phyloP scores from a whole-genome alignment of 345 rosid genomes.

The Theobroma cacao region DNA sequence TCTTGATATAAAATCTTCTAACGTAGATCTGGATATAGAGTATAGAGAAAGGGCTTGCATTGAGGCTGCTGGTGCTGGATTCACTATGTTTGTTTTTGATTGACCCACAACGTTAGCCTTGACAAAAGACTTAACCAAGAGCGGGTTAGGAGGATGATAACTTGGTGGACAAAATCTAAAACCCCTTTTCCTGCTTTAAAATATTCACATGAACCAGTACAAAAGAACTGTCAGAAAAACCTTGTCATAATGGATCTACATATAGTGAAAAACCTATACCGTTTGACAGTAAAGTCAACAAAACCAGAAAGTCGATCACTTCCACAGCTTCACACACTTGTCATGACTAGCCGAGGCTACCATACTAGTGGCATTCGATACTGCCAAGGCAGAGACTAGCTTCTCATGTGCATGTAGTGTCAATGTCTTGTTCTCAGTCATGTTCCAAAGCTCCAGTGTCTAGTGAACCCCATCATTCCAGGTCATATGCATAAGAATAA shows the following conservation, averaged over 20 bases:
- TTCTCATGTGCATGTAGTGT: constrained; percentile 32
- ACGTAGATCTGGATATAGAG: background rate
- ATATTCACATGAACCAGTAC: constrained; percentile 4
- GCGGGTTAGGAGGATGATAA: constrained; percentile 2
- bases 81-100: background rate
- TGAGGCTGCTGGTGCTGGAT: background rate
- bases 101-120: background rate
- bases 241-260: background rate
- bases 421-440: constrained; percentile 29
- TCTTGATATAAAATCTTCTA: background rate
- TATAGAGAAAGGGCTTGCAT: background rate
- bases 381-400: constrained; percentile 34
- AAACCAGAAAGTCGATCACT: constrained; percentile 9
- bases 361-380: constrained; percentile 20
- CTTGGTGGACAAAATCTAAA: constrained; percentile 1
- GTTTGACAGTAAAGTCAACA: background rate
- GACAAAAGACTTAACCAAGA: background rate
- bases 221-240: constrained; percentile 13
- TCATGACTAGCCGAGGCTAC: constrained; percentile 34
- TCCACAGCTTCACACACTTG: constrained; percentile 35
- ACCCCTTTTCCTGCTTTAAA: constrained; percentile 5
- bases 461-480: background rate
- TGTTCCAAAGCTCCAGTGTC: constrained; percentile 44
- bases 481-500: background rate
- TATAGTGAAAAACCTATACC: background rate